Conservation (phyloP, 768 basidiomycete genomes). For the Lactarius hengduanensis region DNA sequence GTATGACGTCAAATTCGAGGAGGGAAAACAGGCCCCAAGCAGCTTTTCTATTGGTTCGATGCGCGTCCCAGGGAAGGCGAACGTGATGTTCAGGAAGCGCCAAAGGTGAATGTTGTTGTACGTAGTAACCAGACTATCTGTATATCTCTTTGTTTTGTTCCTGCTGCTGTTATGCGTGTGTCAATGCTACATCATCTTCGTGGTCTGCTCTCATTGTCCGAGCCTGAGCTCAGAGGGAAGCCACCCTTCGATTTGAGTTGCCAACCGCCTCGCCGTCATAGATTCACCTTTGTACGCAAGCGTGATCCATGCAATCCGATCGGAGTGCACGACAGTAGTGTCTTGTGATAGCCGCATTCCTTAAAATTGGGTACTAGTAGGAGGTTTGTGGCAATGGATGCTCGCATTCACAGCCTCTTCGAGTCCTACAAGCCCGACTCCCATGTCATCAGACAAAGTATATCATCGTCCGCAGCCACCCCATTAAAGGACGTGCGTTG, state of each 20-base stretch:
- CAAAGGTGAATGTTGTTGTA: not conserved
- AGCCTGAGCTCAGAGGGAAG: not conserved
- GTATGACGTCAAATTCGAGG: constrained; percentile 33
- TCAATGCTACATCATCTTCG: not conserved
- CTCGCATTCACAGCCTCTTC: not conserved
- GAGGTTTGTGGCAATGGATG: too few species aligned
- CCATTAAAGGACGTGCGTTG: not conserved
- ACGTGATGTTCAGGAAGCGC: constrained; percentile 31
- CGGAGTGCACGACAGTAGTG: too few species aligned
- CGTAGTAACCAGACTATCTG: not conserved
- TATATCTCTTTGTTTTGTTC: not conserved
- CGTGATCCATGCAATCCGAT: too few species aligned
- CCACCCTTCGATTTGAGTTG: not conserved
- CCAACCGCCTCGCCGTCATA: not conserved
- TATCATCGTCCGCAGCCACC: not conserved
- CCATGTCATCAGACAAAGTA: not conserved
- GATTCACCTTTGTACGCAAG: too few species aligned
- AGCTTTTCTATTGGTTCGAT: not conserved
- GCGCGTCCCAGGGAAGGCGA: constrained; percentile 20
- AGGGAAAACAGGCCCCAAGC: constrained; percentile 21
- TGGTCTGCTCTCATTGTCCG: too few species aligned
- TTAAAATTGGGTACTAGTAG: too few species aligned
- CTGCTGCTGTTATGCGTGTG: not conserved
- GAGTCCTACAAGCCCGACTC: not conserved
- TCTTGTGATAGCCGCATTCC: too few species aligned